Base-by-base conservation (phyloP, 225 moss, liverwort and hornwort species). In the Antitrichia curtipendula region DNA sequence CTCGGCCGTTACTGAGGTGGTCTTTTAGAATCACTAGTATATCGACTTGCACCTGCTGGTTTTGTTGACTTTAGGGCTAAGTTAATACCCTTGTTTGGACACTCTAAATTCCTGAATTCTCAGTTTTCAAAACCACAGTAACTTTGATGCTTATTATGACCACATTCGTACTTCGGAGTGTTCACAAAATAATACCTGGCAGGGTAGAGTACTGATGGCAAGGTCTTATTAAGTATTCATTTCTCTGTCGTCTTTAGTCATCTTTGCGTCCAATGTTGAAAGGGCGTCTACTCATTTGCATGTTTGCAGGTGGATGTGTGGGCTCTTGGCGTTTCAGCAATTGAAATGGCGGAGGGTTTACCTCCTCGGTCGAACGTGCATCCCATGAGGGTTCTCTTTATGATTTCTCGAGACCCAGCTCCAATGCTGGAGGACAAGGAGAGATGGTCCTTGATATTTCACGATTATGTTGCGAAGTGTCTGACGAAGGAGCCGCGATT, bases 381-480 rank as follows among this genome's bases (percentile, higher is more conserved):
- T 87, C 99, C 99, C 66, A 99, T 99, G 99, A 92, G 99, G 85
- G 99, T 98, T 84, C 96, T 99, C 28, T 99, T 99, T 76, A 99
- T 99, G 99, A 99, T 99, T 40, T 99, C 99, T 40, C 93, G 97
- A 78, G 99, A 99, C 89, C 97, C 97, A 86, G 97, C 99, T 82
- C 99, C 99, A 54, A 99, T 99, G 99, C 91, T 99, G 62, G 99
- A 97, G 90, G 99, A 99, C 85, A 99, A 97, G 87, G 99, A 99
- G 91, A 96, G 97, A 85, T 99, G 99, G 99, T 98, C 92, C 23
- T 82, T 99, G 80, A 91, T 96, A 47, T 97, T 99, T 59, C 99
- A 99, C 86, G 99, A 99, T 83, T 99, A 94, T 81, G 97, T 99
- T 17, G 97, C 99, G 13, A 99, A 99, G 89, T 99, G 97, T 85